Percentiles rank a stretch among this genome's conserved stretches.
These are phyloP conservation scores for Termitomyces sp. DNA, from an alignment of 768 basidiomycete genomes.

Conservation along the genomic window DNA sequence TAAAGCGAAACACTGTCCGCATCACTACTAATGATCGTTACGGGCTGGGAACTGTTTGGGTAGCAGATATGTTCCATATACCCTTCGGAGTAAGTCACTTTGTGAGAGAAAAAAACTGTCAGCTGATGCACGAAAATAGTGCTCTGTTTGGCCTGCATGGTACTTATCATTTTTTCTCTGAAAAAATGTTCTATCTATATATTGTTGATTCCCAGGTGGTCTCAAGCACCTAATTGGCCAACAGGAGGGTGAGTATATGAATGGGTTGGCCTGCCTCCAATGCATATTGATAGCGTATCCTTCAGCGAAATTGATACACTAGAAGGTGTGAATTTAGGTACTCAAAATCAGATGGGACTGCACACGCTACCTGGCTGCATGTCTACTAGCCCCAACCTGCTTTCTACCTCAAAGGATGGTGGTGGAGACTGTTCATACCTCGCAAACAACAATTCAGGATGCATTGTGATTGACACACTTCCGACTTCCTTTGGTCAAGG, in stretches of 20 bases:
- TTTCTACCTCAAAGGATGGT: constrained; percentile 42
- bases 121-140: constrained; percentile 29
- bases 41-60: constrained; percentile 57
- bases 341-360: constrained; percentile 61
- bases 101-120: neutral
- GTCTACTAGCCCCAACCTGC: constrained; percentile 41
- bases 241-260: constrained; percentile 41
- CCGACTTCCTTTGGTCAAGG: constrained; percentile 55
- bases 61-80: constrained; percentile 60
- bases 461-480: constrained; percentile 51
- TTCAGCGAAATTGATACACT: constrained; percentile 70
- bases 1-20: constrained; percentile 67
- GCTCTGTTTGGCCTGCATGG: constrained; percentile 70
- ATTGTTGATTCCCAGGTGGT: constrained; percentile 28
- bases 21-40: constrained; percentile 52
- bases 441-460: constrained; percentile 56
- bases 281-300: neutral
- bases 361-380: constrained; percentile 64
- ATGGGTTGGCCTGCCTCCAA: neutral
- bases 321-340: constrained; percentile 70
- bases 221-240: constrained; percentile 56
- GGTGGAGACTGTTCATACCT: constrained; percentile 56
- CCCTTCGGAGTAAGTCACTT: constrained; percentile 49
- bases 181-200: neutral
- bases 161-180: constrained; percentile 17